Evolutionary conservation across 164 flowering plant genomes (phyloP), one percentile per base, ranked within the genome.

Genomic region (Tetracentron sinense): DNA sequence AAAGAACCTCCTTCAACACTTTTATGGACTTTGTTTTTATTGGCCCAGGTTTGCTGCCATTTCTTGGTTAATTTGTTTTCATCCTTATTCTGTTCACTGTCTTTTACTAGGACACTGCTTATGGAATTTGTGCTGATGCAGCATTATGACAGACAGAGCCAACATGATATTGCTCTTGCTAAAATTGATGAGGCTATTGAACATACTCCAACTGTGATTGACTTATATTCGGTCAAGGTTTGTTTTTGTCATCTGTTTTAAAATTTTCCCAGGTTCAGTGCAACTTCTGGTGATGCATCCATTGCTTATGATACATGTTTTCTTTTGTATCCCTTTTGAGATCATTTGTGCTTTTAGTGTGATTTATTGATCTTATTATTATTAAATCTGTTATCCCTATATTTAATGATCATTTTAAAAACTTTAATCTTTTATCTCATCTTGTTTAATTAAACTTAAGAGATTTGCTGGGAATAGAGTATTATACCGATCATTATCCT

Each of bases 141-240:
- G 99, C 97, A 95, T 73, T 95, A 87, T 77, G 98, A 95, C 67
- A 82, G 94, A 66, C 77, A 96, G 15, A 81, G 90, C 22, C 96
- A 81, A 50, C 80, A 80, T 78, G 86, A 82, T 25, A 46, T 76
- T 65, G 92, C 99, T 62, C 77, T 95, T 11, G 74, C 79, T 7
- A 92, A 87, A 77, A 90, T 95, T 70, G 91, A 90, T 30, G 96
- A 90, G 76, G 99, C 98, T 47, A 87, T 95, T 48, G 77, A 75
- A 27, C 99, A 95, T 71, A 95, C 99, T 49, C 99, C 99, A 42
- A 95, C 99, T 48, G 99, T 92, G 26, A 92, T 92, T 73, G 99
- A 95, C 75, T 74, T 92, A 49, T 95, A 92, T 74, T 84, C 92
- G 1, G 88, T 75, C 64, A 95, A 95, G 99, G 99, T 95, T 57